Percentiles rank a stretch among this genome's conserved stretches.
Evolutionary conservation across 257 asterid genomes (phyloP).

Genomic region (Solanum pennellii): DNA sequence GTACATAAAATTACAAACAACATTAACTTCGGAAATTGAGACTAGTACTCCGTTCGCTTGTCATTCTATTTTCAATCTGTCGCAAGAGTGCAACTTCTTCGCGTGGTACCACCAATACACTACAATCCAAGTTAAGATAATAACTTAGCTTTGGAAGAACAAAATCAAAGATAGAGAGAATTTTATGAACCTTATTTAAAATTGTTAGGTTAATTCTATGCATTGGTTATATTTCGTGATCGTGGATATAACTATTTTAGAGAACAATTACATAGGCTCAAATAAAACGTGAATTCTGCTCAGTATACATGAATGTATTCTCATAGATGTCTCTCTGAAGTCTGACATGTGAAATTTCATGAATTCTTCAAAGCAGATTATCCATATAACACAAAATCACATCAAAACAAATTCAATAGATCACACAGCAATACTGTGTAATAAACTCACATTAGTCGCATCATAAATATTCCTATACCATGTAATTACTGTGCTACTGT

Average conservation of each 20-base stretch:
- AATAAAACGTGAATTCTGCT: conserved; percentile 7
- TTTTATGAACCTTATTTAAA: too few relatives aligned
- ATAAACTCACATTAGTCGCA: too few relatives aligned
- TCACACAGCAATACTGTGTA: background rate
- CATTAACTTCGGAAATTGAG: background rate
- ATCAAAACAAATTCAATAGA: background rate
- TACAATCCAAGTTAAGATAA: too few relatives aligned
- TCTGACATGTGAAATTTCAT: background rate
- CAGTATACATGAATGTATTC: conserved; percentile 27
- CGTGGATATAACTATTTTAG: background rate
- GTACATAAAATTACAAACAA: too few relatives aligned
- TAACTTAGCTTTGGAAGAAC: too few relatives aligned
- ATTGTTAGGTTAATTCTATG: background rate
- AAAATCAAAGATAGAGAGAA: background rate
- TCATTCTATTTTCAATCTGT: background rate
- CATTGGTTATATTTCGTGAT: accelerated
- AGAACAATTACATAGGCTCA: too few relatives aligned
- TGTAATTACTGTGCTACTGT: conserved; percentile 11
- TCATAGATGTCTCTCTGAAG: conserved; percentile 34
- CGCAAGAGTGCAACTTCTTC: too few relatives aligned
- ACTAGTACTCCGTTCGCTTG: background rate
- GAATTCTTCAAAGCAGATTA: background rate
- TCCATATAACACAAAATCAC: background rate
- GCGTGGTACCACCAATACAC: too few relatives aligned
- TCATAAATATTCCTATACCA: background rate